Base-by-base conservation (phyloP, 306 rosid species). In the Chamaecrista fasciculata region DNA sequence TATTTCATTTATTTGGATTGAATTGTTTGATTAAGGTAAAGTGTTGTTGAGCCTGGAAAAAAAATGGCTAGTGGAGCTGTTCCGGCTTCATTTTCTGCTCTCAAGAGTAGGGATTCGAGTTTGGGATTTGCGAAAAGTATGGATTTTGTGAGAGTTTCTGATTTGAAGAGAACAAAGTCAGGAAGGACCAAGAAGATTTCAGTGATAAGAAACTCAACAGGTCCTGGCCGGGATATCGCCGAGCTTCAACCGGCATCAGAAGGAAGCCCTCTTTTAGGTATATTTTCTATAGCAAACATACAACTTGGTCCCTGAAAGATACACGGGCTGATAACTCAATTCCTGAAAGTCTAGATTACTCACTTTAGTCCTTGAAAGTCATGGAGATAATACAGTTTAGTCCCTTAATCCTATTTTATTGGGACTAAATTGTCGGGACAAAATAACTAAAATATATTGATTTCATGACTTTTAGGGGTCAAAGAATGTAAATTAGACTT, bases 221-320 rank as follows among this genome's bases (percentile, higher is more conserved):
- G 82, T 81, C 82, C 86, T 5, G 83, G 91, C 25, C 79, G 88
- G 4, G 99, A 95, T 72, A 81, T 81, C 62, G 96, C 84, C 19
- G 88, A 95, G 76, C 91, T 95, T 66, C 87, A 89, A 84, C 86
- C 89, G 0, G 95, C 99, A 20, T 87, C 95, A 26, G 87, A 86
- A 58, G 91, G 97, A 70, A 95, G 96, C 72, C 89, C 94, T 59
- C 86, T 95, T 71, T 61, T 91, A 71, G 97, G 99, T 95, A 79
- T 78, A 67, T 4, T 31, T 74, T 40, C 16, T n/a, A n/a, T n/a
- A n/a, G n/a, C n/a, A n/a, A n/a, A n/a, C n/a, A n/a, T n/a, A n/a
- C n/a, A n/a, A n/a, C n/a, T n/a, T n/a, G n/a, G n/a, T n/a, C n/a
- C n/a, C n/a, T n/a, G n/a, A n/a, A n/a, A n/a, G n/a, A n/a, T n/a